Base-by-base conservation (phyloP, 805 yeast genomes). In the Zygosaccharomyces gambellarensis region DNA sequence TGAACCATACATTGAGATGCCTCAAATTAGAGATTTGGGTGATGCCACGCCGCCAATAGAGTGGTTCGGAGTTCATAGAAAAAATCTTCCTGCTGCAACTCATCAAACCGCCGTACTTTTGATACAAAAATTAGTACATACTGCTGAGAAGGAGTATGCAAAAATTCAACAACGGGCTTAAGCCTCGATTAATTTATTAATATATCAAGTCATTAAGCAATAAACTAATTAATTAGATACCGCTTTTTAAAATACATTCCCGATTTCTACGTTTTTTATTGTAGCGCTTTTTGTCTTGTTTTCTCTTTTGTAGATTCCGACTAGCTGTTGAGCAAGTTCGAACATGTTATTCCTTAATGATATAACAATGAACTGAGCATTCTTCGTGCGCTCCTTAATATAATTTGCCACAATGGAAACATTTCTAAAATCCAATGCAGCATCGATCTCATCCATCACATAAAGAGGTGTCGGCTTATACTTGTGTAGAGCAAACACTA, bases 371-470 rank as follows among this genome's bases (percentile, higher is more conserved):
- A 94, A 94, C 66, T 94, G 99, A 0, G 97, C 99, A 68, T 92
- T 89, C 69, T 87, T 87, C 2, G 99, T 95, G 45, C 97, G 76
- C 61, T 90, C 97, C 63, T 90, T 90, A 65, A 94, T 94, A 65
- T 94, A 95, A 62, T 90, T 92, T 3, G 99, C 99, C 45, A 94
- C 97, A 70, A 94, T 94, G 10, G 97, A 89, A 30, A 94, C 99
- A 60, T 94, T 94, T 65, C 97, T 76, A 71, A 94, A 94, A 71
- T 94, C 99, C 56, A 94, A 77, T 1, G 99, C 99, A 0, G 99
- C 99, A 72, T 94, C 99, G 58, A 94, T 94, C 71, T 94, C 99
- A 72, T 94, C 99, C 99, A 94, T 94, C 32, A 94, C 98, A 65
- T 94, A 94, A 43, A 94, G 71, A 5, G 99, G 99, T 0, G 99